Evolutionary conservation across 495 filamentous ascomycete species (phyloP), one percentile per base, ranked within the genome.

Genomic region (Talaromyces adpressus): DNA sequence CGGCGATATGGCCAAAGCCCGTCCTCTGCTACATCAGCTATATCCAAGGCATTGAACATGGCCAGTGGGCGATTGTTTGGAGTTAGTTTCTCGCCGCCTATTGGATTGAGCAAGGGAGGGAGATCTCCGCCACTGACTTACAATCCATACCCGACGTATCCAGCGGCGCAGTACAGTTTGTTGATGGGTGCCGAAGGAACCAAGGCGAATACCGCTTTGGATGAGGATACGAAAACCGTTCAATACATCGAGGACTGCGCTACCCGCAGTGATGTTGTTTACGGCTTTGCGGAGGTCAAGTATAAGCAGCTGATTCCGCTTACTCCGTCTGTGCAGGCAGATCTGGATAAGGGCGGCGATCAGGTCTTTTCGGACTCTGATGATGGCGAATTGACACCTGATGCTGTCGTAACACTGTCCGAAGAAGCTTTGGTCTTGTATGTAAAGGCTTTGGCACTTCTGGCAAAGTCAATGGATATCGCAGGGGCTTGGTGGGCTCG

Each of bases 351-450:
- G 69, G 63, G 71, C 7, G 74, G 80, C 23, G 82, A 85, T 12
- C 57, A 63, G 54, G 69, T 73, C 32, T 59, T 67, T 32, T 57
- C 65, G 22, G 73, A 78, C 52, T 54, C 65, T 36, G 67, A 68
- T 30, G 71, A 84, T 63, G 72, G 75, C 53, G 76, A 73, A 34
- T 81, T 98, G 45, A 97, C 94, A 0, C 77, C 88, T 0, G 93
- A 97, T 70, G 92, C 92, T 4, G 79, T 93, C 57, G 88, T 98
- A 18, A 85, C 87, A 0, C 81, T 98, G 8, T 93, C 92, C 0
- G 94, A 98, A 72, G 95, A 98, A 72, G 95, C 95, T 1, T 77
- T 98, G 65, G 94, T 98, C 12, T 82, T 98, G 20, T 98, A 97
- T 68, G 92, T 98, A 51, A 98, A 98, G 73, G 90, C 92, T 7